Conservation (phyloP, 768 basidiomycete species). For the Peribolospora kevripleyi region DNA sequence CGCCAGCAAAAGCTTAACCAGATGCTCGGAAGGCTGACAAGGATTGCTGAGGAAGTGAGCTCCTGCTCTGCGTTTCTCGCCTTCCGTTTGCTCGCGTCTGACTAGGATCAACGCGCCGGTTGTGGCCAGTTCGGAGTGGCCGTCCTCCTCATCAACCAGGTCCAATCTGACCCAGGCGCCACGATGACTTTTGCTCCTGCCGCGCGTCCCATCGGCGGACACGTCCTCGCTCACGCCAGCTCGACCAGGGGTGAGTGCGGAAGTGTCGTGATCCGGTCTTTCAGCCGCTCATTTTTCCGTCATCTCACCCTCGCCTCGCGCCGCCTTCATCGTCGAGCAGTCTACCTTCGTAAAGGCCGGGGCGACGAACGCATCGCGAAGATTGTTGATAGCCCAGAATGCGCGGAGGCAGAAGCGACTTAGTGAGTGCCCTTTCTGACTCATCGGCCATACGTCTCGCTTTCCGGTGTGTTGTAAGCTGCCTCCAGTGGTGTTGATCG, state of each 20-base stretch:
- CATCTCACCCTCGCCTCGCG: no score
- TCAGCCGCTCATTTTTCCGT: no score
- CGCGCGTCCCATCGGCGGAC: slow-evolving; percentile 22
- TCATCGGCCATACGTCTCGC: no score
- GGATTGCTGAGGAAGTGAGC: slow-evolving; percentile 62
- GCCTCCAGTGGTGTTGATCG: no score
- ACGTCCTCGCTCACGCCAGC: slow-evolving; percentile 7
- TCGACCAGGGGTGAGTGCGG: slow-evolving; percentile 1
- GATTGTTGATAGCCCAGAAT: not conserved
- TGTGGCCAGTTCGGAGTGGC: slow-evolving; percentile 18
- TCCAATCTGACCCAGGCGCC: slow-evolving; percentile 70
- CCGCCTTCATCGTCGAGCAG: no score
- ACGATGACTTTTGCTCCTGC: slow-evolving; percentile 89
- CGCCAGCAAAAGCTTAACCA: slow-evolving; percentile 87
- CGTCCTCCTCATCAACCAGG: slow-evolving; percentile 23
- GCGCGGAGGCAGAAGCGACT: not conserved
- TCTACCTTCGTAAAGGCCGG: slow-evolving; percentile 9
- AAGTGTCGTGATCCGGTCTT: no score
- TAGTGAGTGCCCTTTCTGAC: no score
- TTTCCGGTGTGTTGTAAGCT: no score
- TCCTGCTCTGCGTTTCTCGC: not conserved
- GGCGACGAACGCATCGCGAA: slow-evolving; percentile 9
- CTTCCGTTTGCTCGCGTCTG: not conserved
- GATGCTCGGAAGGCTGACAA: slow-evolving; percentile 78
- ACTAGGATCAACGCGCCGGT: slow-evolving; percentile 1